These are phyloP conservation scores for Cercospora citrullina DNA, from an alignment of 2,329 filamentous ascomycete species.

Conservation along the genomic window DNA sequence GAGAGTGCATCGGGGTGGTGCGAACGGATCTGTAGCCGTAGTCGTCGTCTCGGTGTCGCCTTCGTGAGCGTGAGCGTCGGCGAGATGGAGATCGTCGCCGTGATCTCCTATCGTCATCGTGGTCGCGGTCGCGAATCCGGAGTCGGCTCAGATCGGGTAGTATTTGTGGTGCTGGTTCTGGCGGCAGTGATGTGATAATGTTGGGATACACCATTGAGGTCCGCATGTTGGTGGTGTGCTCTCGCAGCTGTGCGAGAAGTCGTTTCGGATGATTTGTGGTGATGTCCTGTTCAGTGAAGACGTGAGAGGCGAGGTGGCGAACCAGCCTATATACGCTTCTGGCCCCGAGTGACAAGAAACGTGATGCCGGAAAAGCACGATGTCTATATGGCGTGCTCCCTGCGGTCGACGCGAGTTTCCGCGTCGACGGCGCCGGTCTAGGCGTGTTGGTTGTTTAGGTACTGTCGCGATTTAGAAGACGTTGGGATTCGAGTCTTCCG, in stretches of 20 bases:
- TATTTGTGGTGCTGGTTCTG: conserved; percentile 6
- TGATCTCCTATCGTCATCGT: not conserved
- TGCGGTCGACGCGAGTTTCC: conserved; percentile 7
- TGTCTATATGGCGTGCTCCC: conserved; percentile 8
- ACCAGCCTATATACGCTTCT: conserved; percentile 2
- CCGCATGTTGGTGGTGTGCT: conserved; percentile 14
- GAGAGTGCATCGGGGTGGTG: conserved; percentile 10
- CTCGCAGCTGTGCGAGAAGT: not conserved
- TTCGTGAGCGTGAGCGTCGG: conserved; percentile 11
- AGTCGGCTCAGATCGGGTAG: conserved; percentile 19
- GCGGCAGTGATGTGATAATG: conserved; percentile 7
- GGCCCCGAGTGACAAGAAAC: not conserved
- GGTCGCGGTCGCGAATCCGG: conserved; percentile 13
- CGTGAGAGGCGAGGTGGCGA: not conserved
- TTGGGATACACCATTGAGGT: conserved; percentile 19
- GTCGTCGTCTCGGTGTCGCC: conserved; percentile 5
- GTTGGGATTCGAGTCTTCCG: not conserved
- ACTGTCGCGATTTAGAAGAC: conserved; percentile 5
- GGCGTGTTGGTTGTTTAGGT: not conserved
- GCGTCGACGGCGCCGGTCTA: not conserved
- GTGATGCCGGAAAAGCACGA: not conserved
- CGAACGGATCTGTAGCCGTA: conserved; percentile 3
- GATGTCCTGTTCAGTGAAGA: not conserved
- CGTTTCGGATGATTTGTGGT: not conserved
- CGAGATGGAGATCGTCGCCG: conserved; percentile 5